phyloP scores from a whole-genome alignment of 1,139 yeast species.

The Komagataea norvegica region DNA sequence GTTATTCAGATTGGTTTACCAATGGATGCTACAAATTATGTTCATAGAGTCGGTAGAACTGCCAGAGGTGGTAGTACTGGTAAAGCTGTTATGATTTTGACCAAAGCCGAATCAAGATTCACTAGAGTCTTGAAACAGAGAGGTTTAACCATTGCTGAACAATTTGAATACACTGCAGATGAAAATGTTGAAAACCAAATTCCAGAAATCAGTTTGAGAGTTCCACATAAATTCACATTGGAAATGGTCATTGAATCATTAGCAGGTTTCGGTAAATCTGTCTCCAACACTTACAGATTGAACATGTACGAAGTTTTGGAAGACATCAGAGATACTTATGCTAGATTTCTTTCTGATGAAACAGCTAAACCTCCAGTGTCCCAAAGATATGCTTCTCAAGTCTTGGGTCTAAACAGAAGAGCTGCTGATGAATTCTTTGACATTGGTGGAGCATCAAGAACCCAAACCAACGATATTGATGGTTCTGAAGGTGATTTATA shows the following conservation, averaged over 20 bases:
- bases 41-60: slow-evolving; percentile 94
- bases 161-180: slow-evolving; percentile 29
- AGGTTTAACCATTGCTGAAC: slow-evolving; percentile 47
- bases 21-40: slow-evolving; percentile 66
- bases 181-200: slow-evolving; percentile 29
- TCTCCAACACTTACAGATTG: slow-evolving; percentile 30
- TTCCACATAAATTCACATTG: slow-evolving; percentile 24
- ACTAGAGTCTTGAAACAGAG: slow-evolving; percentile 40
- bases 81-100: slow-evolving; percentile 48
- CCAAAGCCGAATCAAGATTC: slow-evolving; percentile 47
- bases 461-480: slow-evolving; percentile 12
- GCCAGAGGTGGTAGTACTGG: slow-evolving; percentile 91
- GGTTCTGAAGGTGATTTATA: slow-evolving; percentile 11
- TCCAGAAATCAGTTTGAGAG: slow-evolving; percentile 22
- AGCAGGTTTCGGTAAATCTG: slow-evolving; percentile 35
- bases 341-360: slow-evolving; percentile 18
- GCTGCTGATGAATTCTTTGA: slow-evolving; percentile 25
- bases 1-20: slow-evolving; percentile 82
- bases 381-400: slow-evolving; percentile 26
- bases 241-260: slow-evolving; percentile 31
- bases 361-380: slow-evolving; percentile 20
- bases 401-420: slow-evolving; percentile 24
- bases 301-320: slow-evolving; percentile 19
- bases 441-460: slow-evolving; percentile 11
- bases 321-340: slow-evolving; percentile 20